phyloP scores from a whole-genome alignment of 1,284 basidiomycete genomes.

The Trichosporon coremiiforme region DNA sequence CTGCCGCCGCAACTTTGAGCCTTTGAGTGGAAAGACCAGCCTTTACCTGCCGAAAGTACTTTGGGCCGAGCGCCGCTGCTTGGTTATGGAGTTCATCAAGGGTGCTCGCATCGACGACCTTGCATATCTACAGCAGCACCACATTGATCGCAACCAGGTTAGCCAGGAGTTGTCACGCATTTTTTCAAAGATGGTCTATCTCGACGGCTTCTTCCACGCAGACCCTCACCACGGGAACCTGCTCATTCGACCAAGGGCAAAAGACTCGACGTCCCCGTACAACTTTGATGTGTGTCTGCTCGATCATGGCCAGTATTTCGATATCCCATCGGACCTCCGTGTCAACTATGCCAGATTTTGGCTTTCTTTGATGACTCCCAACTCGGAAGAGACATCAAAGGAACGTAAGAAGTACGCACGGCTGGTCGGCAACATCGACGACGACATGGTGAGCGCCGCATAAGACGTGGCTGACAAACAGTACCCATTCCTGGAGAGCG shows the following conservation, averaged over 20 bases:
- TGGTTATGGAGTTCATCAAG: conserved; percentile 89
- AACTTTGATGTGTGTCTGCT: conserved; percentile 93
- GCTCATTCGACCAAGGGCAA: conserved; percentile 75
- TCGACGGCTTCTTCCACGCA: conserved; percentile 69
- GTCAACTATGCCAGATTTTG: conserved; percentile 67
- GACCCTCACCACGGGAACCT: conserved; percentile 71
- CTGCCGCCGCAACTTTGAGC: conserved; percentile 71
- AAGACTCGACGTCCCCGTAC: conserved; percentile 71
- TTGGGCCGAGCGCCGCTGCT: conserved; percentile 77
- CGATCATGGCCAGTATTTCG: conserved; percentile 87
- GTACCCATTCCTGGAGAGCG: conserved; percentile 72
- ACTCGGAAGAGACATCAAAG: conserved; percentile 65
- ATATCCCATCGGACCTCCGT: conserved; percentile 74
- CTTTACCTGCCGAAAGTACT: conserved; percentile 90
- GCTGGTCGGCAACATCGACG: conserved; percentile 83
- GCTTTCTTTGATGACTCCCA: conserved; percentile 77
- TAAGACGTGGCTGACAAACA: conserved; percentile 21
- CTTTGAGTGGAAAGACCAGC: conserved; percentile 67
- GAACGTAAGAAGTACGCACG: conserved; percentile 81
- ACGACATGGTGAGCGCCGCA: conserved; percentile 67
- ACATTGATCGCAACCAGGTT: conserved; percentile 92
- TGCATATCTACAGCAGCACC: conserved; percentile 75
- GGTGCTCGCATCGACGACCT: conserved; percentile 90
- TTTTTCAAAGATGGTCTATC: conserved; percentile 94
- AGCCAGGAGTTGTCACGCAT: conserved; percentile 78